Base-by-base conservation (phyloP, 2,329 filamentous ascomycete genomes). In the Phyllosticta citriasiana region DNA sequence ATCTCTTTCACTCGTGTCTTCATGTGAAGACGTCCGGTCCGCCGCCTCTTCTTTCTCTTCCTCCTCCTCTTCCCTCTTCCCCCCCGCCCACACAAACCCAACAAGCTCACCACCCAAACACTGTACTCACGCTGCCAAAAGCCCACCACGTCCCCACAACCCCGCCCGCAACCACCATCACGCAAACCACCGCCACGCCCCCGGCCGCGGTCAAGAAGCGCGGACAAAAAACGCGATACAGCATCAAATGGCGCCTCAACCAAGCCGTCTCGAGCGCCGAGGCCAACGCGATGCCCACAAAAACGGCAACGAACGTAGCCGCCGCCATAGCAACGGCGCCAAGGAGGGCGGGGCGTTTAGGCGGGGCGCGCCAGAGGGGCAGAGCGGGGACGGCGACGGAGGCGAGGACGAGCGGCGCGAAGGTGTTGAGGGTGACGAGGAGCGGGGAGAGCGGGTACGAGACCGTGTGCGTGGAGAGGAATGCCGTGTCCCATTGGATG, bases 401-500 rank as follows among this genome's bases (percentile, higher is more conserved):
- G 50, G 90, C 89, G 0, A 97, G 78, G 63, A 97, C 91, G 72
- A 96, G 93, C 0, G 90, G 88, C 8, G 88, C 92, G 67, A 94
- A 96, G 0, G 88, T 91, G 78, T 97, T 99, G 63, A 96, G 80
- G 1, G 84, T 77, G 40, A 99, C 84, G 25, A 94, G 79, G 2
- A 97, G 71, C 0, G 92, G 92, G 0, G 86, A 88, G 89, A 89
- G 97, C 0, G 94, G 94, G 75, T 99, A 97, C 62, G 84, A 84
- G 65, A 99, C 84, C 5, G 84, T 84, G 62, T 87, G 85, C 7
- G 97, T 81, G 0, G 93, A 89, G 66, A 99, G 89, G 76, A 99
- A 99, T 2, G 91, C 93, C 22, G 85, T 84, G 76, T 99, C 94
- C 94, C 94, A 99, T 71, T 99, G 94, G 70, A 99, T 93, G 66